Conservation (phyloP, 805 yeast genomes). For the Alloascoidea africana region DNA sequence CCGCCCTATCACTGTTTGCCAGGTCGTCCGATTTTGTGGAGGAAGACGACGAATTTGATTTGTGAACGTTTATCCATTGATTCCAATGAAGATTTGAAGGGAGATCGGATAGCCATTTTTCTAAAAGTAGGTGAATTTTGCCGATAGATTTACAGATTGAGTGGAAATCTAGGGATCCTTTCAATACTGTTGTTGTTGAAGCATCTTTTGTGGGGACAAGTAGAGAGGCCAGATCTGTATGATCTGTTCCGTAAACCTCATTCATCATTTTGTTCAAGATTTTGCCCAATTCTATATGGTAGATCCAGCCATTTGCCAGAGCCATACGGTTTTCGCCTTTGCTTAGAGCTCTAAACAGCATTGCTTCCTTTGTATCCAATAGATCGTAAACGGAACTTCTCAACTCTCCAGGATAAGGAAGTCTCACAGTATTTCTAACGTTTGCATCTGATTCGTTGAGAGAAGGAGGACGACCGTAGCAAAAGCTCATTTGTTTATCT, state of each 20-base stretch:
- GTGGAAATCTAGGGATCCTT: not conserved
- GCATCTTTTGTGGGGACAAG: too few relatives aligned
- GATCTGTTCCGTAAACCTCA: not conserved
- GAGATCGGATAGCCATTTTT: not conserved
- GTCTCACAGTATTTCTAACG: not conserved
- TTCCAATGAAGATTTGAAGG: not conserved
- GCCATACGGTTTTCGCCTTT: not conserved
- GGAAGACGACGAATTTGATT: not conserved
- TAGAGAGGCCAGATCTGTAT: too few relatives aligned
- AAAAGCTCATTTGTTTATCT: not conserved
- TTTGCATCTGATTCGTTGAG: not conserved
- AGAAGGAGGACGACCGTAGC: not conserved
- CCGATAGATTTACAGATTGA: conserved; percentile 1
- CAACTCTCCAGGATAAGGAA: not conserved
- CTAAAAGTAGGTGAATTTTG: not conserved
- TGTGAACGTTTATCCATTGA: not conserved
- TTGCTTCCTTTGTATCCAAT: not conserved
- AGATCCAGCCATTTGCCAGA: not conserved
- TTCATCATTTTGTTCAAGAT: not conserved
- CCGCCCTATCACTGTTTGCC: not conserved
- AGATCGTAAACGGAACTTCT: conserved; percentile 1
- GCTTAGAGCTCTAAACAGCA: not conserved
- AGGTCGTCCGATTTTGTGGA: not conserved
- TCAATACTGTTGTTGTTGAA: not conserved
- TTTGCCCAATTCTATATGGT: not conserved